These are phyloP conservation scores for Trichoderma sp. DNA, from an alignment of 2,329 filamentous ascomycete genomes.

Conservation along the genomic window DNA sequence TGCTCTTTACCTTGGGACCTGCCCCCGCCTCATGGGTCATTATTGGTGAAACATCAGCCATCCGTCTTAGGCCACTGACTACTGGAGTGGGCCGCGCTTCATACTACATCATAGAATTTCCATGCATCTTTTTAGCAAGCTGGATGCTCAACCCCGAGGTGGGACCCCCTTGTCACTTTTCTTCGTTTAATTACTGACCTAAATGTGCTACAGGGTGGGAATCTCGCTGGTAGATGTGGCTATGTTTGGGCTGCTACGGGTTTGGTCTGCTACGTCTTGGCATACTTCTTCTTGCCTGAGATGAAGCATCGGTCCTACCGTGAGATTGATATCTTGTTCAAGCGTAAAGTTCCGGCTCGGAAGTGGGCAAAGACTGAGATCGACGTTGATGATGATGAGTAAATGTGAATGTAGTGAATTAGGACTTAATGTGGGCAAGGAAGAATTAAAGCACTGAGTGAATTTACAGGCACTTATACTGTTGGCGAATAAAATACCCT, in stretches of 20 bases:
- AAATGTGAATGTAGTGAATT: background rate
- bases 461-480: background rate
- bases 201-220: background rate
- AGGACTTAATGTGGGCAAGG: background rate
- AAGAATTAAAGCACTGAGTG: background rate
- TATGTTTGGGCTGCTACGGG: constrained; percentile 6
- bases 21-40: constrained; percentile 8
- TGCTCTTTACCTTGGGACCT: constrained; percentile 10
- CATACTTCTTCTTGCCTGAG: constrained; percentile 10
- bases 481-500: background rate
- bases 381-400: background rate
- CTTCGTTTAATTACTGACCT: background rate
- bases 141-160: constrained; percentile 10
- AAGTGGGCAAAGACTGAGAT: background rate
- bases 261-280: background rate
- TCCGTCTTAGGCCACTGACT: constrained; percentile 9
- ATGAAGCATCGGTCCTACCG: constrained; percentile 10
- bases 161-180: background rate
- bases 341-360: constrained; percentile 5
- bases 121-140: constrained; percentile 10
- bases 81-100: constrained; percentile 12
- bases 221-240: constrained; percentile 7
- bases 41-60: constrained; percentile 8
- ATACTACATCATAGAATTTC: constrained; percentile 3
- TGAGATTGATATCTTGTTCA: constrained; percentile 4